Percentiles rank a stretch among this genome's conserved stretches.
These are phyloP conservation scores for Pharnaceum exiguum DNA, from an alignment of 148 eudicot species.

Conservation along the genomic window DNA sequence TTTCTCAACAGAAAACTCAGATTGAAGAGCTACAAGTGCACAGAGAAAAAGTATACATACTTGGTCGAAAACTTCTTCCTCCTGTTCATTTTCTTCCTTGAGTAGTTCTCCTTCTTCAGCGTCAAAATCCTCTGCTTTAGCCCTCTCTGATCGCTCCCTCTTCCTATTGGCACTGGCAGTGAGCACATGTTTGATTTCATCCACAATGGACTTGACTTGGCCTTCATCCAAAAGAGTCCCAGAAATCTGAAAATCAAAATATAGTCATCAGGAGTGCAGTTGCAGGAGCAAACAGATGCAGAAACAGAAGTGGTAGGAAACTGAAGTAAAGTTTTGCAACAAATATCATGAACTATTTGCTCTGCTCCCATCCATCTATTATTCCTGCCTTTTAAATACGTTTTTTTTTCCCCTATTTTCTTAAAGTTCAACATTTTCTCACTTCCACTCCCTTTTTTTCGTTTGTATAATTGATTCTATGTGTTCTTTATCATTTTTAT, in stretches of 20 bases:
- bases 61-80: conserved; percentile 94
- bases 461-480: not conserved
- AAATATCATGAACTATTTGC: too few relatives aligned
- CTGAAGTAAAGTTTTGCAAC: not conserved
- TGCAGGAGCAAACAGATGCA: not conserved
- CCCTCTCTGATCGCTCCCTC: conserved; percentile 76
- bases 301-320: not conserved
- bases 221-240: conserved; percentile 77
- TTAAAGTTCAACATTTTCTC: too few relatives aligned
- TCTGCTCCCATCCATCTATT: too few relatives aligned
- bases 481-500: not conserved
- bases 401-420: too few relatives aligned
- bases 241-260: conserved; percentile 44
- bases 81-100: conserved; percentile 91
- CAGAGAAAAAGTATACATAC: conserved; percentile 34
- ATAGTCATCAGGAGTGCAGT: not conserved
- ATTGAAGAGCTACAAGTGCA: too few relatives aligned
- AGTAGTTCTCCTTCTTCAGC: conserved; percentile 95
- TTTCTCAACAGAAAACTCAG: not conserved
- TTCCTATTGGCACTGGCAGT: conserved; percentile 95
- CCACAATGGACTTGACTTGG: conserved; percentile 85
- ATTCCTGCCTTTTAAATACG: too few relatives aligned
- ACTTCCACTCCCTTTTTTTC: too few relatives aligned
- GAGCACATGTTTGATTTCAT: conserved; percentile 87
- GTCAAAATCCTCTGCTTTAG: conserved; percentile 96